A percentile compares a stretch with the other conserved stretches of the same genome.
These are phyloP conservation scores for Pyrrhoderma lamaoense DNA, from an alignment of 1,284 basidiomycete species.

Conservation along the genomic window DNA sequence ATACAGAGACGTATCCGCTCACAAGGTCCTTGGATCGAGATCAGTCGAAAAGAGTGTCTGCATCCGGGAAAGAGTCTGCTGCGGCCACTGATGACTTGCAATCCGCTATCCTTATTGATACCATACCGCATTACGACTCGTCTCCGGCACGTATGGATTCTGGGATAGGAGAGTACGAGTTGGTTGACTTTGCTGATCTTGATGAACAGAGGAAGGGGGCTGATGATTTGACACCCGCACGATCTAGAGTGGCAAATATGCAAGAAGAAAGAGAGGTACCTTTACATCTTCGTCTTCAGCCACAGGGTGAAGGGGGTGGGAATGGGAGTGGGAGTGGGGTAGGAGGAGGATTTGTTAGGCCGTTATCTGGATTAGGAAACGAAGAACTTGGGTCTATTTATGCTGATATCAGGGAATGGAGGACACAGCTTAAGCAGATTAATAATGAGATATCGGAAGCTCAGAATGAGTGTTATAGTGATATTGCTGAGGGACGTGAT, in stretches of 20 bases:
- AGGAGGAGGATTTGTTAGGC: constrained; percentile 62
- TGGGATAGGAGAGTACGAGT: constrained; percentile 1
- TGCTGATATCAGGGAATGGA: constrained; percentile 57
- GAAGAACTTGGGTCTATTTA: constrained; percentile 59
- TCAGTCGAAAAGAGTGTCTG: not conserved
- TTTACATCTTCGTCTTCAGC: constrained; percentile 61
- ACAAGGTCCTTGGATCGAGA: constrained; percentile 9
- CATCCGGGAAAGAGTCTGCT: not conserved
- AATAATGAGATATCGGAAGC: constrained; percentile 61
- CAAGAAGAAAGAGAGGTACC: constrained; percentile 41
- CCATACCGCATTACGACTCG: not conserved
- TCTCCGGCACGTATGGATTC: constrained; percentile 5
- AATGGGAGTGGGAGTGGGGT: too few species aligned
- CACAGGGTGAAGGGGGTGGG: constrained; percentile 57
- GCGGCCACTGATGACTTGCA: constrained; percentile 8
- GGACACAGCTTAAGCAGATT: constrained; percentile 60
- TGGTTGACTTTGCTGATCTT: too few species aligned
- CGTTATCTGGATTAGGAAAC: constrained; percentile 59
- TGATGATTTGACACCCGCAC: constrained; percentile 22
- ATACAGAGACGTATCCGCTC: constrained; percentile 30
- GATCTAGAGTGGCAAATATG: constrained; percentile 60
- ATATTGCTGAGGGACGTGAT: constrained; percentile 56
- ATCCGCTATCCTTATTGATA: not conserved
- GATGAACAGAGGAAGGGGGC: not conserved
- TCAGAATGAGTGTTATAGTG: constrained; percentile 57